phyloP scores from a whole-genome alignment of 2,329 filamentous ascomycete species.

The Rhynchosporium agropyri region DNA sequence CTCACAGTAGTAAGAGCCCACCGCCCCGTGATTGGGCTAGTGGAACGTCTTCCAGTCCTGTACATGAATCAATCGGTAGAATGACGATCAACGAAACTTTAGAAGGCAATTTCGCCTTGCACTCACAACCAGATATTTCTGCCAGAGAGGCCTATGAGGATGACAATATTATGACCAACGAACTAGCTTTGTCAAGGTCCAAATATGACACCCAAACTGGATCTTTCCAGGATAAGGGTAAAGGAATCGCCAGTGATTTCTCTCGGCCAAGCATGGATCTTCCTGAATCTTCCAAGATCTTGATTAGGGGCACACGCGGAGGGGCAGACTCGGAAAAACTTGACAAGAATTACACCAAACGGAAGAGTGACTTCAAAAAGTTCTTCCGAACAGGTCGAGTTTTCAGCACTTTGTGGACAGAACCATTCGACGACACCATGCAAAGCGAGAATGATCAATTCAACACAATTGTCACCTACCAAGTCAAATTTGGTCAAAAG shows the following conservation, averaged over 20 bases:
- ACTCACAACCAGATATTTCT: not conserved
- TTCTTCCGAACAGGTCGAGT: slow-evolving; percentile 34
- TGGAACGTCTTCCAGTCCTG: not conserved
- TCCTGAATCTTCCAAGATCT: not conserved
- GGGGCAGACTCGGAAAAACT: slow-evolving; percentile 20
- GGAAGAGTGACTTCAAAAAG: slow-evolving; percentile 31
- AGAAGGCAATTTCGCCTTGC: not conserved
- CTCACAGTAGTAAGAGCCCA: not conserved
- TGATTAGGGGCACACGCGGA: slow-evolving; percentile 23
- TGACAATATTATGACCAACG: not conserved
- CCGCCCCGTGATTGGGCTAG: not conserved
- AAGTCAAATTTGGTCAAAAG: slow-evolving; percentile 27
- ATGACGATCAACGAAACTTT: slow-evolving; percentile 5
- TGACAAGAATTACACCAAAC: slow-evolving; percentile 27
- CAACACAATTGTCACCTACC: slow-evolving; percentile 22
- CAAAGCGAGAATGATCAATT: slow-evolving; percentile 25
- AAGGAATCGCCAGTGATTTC: not conserved
- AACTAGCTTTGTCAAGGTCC: not conserved
- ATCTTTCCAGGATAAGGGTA: slow-evolving; percentile 7
- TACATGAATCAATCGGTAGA: not conserved
- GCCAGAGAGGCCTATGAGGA: not conserved
- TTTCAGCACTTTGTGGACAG: slow-evolving; percentile 35
- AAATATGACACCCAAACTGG: not conserved
- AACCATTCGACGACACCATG: slow-evolving; percentile 19
- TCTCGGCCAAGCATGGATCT: not conserved